Evolutionary conservation across 208 protist genomes (phyloP).

Genomic region (Acanthamoeba royreba): DNA sequence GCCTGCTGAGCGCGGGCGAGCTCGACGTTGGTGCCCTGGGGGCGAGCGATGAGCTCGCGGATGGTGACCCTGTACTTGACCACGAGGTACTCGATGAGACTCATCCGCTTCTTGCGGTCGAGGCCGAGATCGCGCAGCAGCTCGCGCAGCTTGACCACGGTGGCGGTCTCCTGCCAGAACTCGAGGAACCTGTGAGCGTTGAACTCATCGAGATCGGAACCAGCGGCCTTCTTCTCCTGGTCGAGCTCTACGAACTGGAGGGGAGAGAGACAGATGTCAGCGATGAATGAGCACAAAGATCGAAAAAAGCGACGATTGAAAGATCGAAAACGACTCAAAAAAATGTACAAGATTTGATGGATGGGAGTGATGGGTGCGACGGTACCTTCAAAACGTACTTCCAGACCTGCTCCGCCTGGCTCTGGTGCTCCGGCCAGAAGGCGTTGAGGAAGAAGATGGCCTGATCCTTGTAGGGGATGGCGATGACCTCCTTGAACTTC

Average conservation of each 20-base stretch:
- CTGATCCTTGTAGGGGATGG: neutral
- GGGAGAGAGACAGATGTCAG: too few relatives aligned
- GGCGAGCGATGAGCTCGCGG: neutral
- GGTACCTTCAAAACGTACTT: too few relatives aligned
- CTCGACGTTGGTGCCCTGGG: constrained; percentile 19
- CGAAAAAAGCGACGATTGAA: too few relatives aligned
- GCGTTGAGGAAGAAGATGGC: constrained; percentile 49
- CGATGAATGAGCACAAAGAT: too few relatives aligned
- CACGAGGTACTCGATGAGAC: constrained; percentile 47
- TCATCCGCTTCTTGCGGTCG: constrained; percentile 39
- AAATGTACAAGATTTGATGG: too few relatives aligned
- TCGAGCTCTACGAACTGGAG: constrained; percentile 11
- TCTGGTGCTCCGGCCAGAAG: neutral
- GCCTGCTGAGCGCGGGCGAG: neutral
- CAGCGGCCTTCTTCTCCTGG: neutral
- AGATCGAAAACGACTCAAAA: too few relatives aligned
- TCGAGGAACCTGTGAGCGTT: constrained; percentile 53
- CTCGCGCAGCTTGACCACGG: constrained; percentile 33
- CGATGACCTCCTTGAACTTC: constrained; percentile 14
- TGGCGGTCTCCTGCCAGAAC: constrained; percentile 19
- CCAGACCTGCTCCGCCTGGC: neutral
- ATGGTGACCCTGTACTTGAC: neutral
- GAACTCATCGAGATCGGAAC: constrained; percentile 44
- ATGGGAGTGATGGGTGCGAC: too few relatives aligned
- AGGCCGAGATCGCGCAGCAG: neutral